Evolutionary conservation across 1,284 basidiomycete genomes (phyloP), one percentile per base, ranked within the genome.

Genomic region (Malassezia nana): DNA sequence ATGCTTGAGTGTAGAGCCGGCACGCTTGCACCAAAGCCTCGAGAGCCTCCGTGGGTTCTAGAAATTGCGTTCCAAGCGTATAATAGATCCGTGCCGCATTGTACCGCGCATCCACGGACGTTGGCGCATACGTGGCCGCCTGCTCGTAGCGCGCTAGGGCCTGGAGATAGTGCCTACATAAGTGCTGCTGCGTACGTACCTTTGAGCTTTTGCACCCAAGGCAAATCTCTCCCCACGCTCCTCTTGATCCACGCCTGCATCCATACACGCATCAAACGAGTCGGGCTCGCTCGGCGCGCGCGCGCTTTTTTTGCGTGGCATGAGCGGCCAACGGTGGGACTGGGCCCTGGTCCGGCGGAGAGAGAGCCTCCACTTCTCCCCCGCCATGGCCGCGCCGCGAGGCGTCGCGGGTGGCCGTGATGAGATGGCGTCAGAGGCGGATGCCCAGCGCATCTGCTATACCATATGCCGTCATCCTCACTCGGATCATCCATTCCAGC

Each of bases 41-140:
- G 25, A 33, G 44, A 4, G 54, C 48, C 4, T 29, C 39, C 8
- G 41, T 30, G 12, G 54, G 48, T 20, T 12, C 6, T 13, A 31
- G 20, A 22, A 51, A 47, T 20, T 50, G 22, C 4, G 48, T 46
- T 25, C 54, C 54, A 1, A 56, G 44, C 18, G 32, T 35, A 24
- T 56, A 46, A 24, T 56, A 24, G 13, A 56, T 49, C 15, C 54
- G 54, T 29, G 54, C 54, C 32, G 54, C 54, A 41, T 56, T 56
- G 41, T 56, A 56, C 26, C 25, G 20, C 24, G 54, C 48, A 26
- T 56, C 54, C 4, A 40, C 38, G 0, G 53, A 56, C 9, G 26
- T 18, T 2, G 53, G 46, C 16, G 7, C 22, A 7, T 22, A 38
- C 12, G 6, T n/a, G 2, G 43, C 41, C 10, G 47, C 54, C 18